A percentile compares a stretch with the other conserved stretches of the same genome.
Conservation (phyloP, 2,329 filamentous ascomycete species). For the Fusarium cicatricum region DNA sequence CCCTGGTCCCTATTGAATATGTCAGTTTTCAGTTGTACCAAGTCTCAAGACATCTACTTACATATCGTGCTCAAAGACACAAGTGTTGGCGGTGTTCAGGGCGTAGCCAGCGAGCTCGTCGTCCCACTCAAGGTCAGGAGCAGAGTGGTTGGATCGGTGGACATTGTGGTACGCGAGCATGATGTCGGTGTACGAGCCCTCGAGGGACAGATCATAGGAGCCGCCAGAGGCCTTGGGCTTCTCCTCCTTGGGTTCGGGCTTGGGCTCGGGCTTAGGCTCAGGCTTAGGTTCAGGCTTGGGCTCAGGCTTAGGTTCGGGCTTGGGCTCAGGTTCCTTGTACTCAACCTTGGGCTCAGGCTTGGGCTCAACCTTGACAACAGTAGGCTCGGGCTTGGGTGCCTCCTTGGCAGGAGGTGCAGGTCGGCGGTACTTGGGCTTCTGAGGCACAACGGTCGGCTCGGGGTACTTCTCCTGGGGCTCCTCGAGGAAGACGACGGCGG, state of each 20-base stretch:
- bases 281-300: constrained; percentile 6
- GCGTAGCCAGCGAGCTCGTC: constrained; percentile 70
- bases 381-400: constrained; percentile 21
- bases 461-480: constrained; percentile 14
- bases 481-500: constrained; percentile 40
- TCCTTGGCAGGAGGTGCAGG: constrained; percentile 19
- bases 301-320: constrained; percentile 25
- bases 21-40: constrained; percentile 44
- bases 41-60: constrained; percentile 54
- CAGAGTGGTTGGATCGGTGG: constrained; percentile 85
- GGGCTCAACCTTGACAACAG: constrained; percentile 1
- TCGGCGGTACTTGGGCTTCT: constrained; percentile 21
- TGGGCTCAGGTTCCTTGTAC: constrained; percentile 20
- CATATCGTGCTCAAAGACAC: constrained; percentile 80
- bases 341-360: constrained; percentile 10
- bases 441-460: constrained; percentile 17
- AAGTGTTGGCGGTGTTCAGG: constrained; percentile 67
- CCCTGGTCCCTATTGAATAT: constrained; percentile 57
- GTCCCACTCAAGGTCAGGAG: constrained; percentile 71
- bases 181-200: constrained; percentile 46
- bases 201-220: constrained; percentile 18
- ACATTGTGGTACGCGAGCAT: constrained; percentile 82
- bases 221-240: constrained; percentile 14
- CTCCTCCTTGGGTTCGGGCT: constrained; percentile 20
- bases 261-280: constrained; percentile 19